Conservation (phyloP, 768 basidiomycete genomes). For the Panaeolus papilionaceus region DNA sequence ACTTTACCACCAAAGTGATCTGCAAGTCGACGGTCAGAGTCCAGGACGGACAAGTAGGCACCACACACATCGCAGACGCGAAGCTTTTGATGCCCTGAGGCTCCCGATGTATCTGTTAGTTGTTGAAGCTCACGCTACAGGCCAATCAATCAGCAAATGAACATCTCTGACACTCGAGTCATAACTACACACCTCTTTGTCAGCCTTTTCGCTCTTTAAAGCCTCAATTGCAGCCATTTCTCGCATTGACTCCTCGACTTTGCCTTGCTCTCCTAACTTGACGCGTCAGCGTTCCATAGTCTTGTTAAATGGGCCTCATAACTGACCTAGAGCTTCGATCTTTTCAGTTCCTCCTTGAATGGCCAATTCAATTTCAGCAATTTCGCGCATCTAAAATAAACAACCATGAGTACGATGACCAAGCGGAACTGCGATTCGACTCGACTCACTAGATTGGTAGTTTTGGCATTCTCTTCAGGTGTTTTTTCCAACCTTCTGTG, state of each 20-base stretch:
- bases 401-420: slow-evolving; percentile 15
- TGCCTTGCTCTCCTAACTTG: slow-evolving; percentile 89
- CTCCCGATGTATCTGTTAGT: slow-evolving; percentile 96
- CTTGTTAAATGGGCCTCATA: slow-evolving; percentile 18
- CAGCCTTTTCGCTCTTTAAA: slow-evolving; percentile 92
- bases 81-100: slow-evolving; percentile 99
- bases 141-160: neutral
- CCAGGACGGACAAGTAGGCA: slow-evolving; percentile 97
- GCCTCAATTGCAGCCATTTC: slow-evolving; percentile 98
- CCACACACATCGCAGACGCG: slow-evolving; percentile 99
- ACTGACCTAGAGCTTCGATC: slow-evolving; percentile 88
- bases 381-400: slow-evolving; percentile 87
- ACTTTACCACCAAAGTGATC: slow-evolving; percentile 99
- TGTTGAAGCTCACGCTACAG: slow-evolving; percentile 89
- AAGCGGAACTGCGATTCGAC: neutral
- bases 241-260: slow-evolving; percentile 98
- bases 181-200: slow-evolving; percentile 79
- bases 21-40: slow-evolving; percentile 97
- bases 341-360: slow-evolving; percentile 99
- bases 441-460: slow-evolving; percentile 81
- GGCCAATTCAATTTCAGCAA: slow-evolving; percentile 98
- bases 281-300: slow-evolving; percentile 23
- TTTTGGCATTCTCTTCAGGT: slow-evolving; percentile 99
- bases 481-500: slow-evolving; percentile 98
- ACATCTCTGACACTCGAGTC: slow-evolving; percentile 15